Evolutionary conservation across 2,329 filamentous ascomycete genomes (phyloP).

Genomic region (Epichloe festucae): DNA sequence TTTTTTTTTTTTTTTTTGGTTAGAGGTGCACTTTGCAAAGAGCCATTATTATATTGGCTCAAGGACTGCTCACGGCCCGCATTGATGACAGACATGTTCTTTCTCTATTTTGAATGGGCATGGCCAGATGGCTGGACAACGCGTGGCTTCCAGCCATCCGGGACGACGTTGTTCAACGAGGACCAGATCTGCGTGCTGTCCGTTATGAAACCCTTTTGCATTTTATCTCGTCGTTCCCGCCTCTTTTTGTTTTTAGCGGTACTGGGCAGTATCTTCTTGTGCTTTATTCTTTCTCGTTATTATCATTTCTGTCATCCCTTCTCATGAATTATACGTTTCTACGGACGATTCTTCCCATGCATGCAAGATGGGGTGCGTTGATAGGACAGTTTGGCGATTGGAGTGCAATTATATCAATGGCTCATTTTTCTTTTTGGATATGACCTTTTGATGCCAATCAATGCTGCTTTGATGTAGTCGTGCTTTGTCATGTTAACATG

Average conservation of each 20-base stretch:
- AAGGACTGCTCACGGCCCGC: neutral
- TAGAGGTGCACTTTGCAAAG: constrained; percentile 2
- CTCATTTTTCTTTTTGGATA: neutral
- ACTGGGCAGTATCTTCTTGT: neutral
- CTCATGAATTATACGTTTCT: neutral
- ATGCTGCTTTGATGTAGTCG: neutral
- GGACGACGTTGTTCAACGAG: neutral
- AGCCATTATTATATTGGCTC: neutral
- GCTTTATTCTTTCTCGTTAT: constrained; percentile 5
- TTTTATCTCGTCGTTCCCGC: no score
- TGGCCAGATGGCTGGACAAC: constrained; percentile 1
- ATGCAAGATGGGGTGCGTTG: constrained; percentile 22
- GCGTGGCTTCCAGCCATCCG: neutral
- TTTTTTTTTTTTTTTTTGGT: constrained; percentile 3
- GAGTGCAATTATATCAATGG: constrained; percentile 32
- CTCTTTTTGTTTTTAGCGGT: neutral
- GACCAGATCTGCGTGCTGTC: neutral
- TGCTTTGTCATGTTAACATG: no score
- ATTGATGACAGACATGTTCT: neutral
- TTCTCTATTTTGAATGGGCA: neutral
- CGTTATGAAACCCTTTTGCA: neutral
- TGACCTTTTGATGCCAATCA: neutral
- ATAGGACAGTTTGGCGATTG: constrained; percentile 39
- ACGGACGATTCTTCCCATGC: neutral
- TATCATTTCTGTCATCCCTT: neutral